Evolutionary conservation across 768 basidiomycete species (phyloP), one percentile per base, ranked within the genome.

Genomic region (Hericium rajendrae): DNA sequence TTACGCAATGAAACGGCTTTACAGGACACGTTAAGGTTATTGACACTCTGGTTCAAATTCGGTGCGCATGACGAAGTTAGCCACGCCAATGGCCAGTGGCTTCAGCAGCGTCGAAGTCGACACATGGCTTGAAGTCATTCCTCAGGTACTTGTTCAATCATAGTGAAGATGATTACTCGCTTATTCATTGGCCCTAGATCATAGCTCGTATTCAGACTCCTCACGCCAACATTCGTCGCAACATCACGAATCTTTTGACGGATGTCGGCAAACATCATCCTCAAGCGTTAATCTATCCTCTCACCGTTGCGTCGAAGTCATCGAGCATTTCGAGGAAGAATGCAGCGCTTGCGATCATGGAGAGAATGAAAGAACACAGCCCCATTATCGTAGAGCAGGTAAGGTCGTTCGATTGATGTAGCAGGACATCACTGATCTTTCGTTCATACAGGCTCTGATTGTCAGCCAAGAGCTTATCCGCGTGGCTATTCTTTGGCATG

Each of bases 191-290:
- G 6, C 24, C 59, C 40, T 58, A 98, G 92, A 95, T 99, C 61
- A 98, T 99, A 66, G 97, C 97, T 41, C 87, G 97, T 15, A 95
- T 99, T 63, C 94, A 99, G 75, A 97, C 94, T 0, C 94, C 95
- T 0, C 88, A 88, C 63, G 72, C 75, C 16, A 89, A 88, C 59
- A 91, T 98, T 60, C 83, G 92, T 38, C 80, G 86, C 61, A 91
- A 94, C 59, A 95, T 99, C 68, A 86, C 92, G 64, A 82, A 83
- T 64, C 76, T 99, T 12, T 74, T 99, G 53, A 87, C 83, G 12
- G 93, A 94, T 65, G 91, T 99, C 60, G 97, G 97, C 64, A 92
- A 89, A 68, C 88, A 92, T 56, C 97, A 99, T 65, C 97, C 97
- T 1, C 97, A 99, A 73, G 97, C 97, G 1, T 74, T 99, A 51